Percentiles rank a stretch among this genome's conserved stretches.
phyloP scores from a whole-genome alignment of 768 basidiomycete species.

The Epithele typhae region DNA sequence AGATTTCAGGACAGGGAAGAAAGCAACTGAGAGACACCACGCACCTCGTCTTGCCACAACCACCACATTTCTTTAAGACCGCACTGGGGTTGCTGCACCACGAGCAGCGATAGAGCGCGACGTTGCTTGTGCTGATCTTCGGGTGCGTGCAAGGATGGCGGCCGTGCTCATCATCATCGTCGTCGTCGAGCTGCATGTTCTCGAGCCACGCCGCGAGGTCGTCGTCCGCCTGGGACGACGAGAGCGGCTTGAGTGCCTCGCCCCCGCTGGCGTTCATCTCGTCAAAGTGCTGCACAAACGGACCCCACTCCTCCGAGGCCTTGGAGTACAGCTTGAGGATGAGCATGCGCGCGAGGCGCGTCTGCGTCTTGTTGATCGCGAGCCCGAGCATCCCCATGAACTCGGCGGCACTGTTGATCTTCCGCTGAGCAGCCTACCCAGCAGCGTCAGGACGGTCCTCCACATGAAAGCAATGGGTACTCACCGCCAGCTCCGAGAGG shows the following conservation, averaged over 20 bases:
- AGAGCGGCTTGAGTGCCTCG: slow-evolving; percentile 21
- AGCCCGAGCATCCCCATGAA: slow-evolving; percentile 43
- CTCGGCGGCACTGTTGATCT: slow-evolving; percentile 49
- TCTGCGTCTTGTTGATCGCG: slow-evolving; percentile 44
- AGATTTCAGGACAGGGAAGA: not conserved
- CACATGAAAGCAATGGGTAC: slow-evolving; percentile 7
- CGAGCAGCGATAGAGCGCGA: slow-evolving; percentile 56
- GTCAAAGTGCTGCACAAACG: slow-evolving; percentile 35
- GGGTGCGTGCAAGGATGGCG: slow-evolving; percentile 35
- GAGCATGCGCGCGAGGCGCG: slow-evolving; percentile 48
- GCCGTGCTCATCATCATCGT: slow-evolving; percentile 22
- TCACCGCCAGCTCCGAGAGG: slow-evolving; percentile 48
- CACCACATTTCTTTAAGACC: slow-evolving; percentile 46
- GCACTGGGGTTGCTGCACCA: slow-evolving; percentile 65
- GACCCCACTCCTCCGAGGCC: slow-evolving; percentile 45
- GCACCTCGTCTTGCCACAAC: slow-evolving; percentile 40
- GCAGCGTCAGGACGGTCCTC: not conserved
- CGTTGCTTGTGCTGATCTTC: slow-evolving; percentile 43
- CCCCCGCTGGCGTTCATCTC: slow-evolving; percentile 26
- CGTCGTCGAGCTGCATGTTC: slow-evolving; percentile 37
- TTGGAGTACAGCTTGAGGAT: slow-evolving; percentile 43
- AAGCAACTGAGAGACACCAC: not conserved
- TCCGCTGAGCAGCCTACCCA: slow-evolving; percentile 31
- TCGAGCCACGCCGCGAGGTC: slow-evolving; percentile 58
- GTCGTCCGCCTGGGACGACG: slow-evolving; percentile 44